Conservation (phyloP, 371 early-diverging fungal genomes). For the Smittium culicis region DNA sequence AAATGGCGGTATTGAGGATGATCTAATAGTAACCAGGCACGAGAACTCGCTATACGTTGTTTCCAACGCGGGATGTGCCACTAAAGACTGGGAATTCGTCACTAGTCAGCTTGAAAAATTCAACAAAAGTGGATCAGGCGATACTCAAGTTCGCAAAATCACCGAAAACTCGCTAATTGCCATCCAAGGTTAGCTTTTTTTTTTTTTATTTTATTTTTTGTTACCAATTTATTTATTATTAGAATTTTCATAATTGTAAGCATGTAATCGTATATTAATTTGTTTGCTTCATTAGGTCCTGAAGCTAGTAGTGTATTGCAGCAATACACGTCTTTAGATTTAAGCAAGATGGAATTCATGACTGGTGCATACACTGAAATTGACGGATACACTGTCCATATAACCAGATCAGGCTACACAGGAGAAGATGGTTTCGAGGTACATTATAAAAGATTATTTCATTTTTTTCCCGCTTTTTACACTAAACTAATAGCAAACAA, state of each 20-base stretch:
- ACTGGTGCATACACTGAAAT: conserved; percentile 54
- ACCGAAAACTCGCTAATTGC: conserved; percentile 78
- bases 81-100: conserved; percentile 85
- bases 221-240: background rate
- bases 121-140: conserved; percentile 52
- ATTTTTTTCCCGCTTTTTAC: conserved; percentile 27
- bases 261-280: too few species aligned
- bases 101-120: conserved; percentile 56
- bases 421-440: conserved; percentile 98
- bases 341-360: conserved; percentile 70
- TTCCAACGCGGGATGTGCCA: conserved; percentile 94
- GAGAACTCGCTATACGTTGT: conserved; percentile 71
- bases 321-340: conserved; percentile 14
- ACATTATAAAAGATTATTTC: background rate
- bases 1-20: conserved; percentile 94
- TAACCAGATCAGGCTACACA: conserved; percentile 94
- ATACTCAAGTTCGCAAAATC: conserved; percentile 69
- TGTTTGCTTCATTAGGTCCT: too few species aligned
- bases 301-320: conserved; percentile 12
- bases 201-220: conserved; percentile 1
- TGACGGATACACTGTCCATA: conserved; percentile 65
- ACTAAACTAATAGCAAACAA: conserved; percentile 21
- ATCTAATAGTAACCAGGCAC: conserved; percentile 86
- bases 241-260: too few species aligned
- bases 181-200: conserved; percentile 53